These are phyloP conservation scores for Anisodus tanguticus DNA, from an alignment of 257 asterid species.

Conservation along the genomic window DNA sequence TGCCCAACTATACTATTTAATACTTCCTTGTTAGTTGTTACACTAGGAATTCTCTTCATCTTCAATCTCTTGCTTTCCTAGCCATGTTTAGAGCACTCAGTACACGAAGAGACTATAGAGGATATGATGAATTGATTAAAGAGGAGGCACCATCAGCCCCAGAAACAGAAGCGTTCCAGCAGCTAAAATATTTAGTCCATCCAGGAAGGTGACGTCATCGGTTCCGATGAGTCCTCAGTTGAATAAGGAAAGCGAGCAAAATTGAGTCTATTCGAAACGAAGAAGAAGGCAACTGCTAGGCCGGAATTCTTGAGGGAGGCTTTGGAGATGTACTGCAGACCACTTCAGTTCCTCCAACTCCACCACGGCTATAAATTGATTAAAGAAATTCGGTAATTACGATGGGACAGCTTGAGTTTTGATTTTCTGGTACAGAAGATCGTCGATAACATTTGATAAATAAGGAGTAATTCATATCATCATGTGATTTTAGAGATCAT, in stretches of 20 bases:
- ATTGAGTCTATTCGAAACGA: conserved; percentile 30
- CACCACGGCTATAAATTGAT: conserved; percentile 7
- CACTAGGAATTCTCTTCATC: not conserved
- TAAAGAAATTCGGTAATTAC: not conserved
- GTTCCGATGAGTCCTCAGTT: conserved; percentile 6
- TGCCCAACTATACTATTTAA: conserved; percentile 9
- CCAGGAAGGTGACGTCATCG: not conserved
- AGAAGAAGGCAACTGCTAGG: conserved; percentile 61
- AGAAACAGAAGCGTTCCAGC: conserved; percentile 28
- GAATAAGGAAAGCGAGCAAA: conserved; percentile 31
- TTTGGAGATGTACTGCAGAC: conserved; percentile 51
- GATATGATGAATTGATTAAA: conserved; percentile 30
- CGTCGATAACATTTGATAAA: not conserved
- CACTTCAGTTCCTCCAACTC: conserved; percentile 31
- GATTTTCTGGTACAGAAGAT: not conserved
- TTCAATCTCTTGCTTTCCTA: not conserved
- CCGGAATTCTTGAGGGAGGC: conserved; percentile 62
- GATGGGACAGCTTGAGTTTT: not conserved
- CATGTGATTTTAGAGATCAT: conserved; percentile 10
- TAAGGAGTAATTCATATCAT: not conserved
- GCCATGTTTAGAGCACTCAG: conserved; percentile 35
- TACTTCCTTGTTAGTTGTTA: not conserved
- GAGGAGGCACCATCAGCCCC: not conserved
- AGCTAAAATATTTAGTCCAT: conserved; percentile 16
- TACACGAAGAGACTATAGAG: conserved; percentile 29